Evolutionary conservation across 148 eudicot genomes (phyloP), one percentile per base, ranked within the genome.

Genomic region (Heliosperma pusillum): DNA sequence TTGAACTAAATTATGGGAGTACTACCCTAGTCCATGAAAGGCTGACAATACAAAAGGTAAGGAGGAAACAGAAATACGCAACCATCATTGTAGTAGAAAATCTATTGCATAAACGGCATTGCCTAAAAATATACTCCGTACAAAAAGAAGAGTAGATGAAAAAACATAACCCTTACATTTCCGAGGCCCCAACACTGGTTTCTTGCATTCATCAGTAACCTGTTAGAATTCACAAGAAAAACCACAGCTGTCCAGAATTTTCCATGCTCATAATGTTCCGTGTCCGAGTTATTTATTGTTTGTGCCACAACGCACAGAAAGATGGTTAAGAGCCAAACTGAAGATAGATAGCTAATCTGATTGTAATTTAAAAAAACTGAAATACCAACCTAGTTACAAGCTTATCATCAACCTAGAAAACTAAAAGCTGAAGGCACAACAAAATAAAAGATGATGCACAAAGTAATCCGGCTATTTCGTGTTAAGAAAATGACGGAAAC

Each of bases 81-180:
- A 42, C 45, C 5, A 42, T 42, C 45, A n/a, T n/a, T n/a, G n/a
- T n/a, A n/a, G n/a, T n/a, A 42, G 45, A 42, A 42, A 42, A 42
- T 42, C 5, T 42, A 42, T 42, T 42, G 45, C 45, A 42, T 42
- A 7, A 42, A 42, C 9, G 45, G 45, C 45, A 42, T 42, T 42
- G 45, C 45, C 1, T 42, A 42, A 42, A 0, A 42, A 10, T 42
- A 42, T n/a, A n/a, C n/a, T n/a, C n/a, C n/a, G n/a, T 42, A 42
- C 45, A 12, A 67, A 10, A 2, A 33, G 20, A 36, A 7, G 26
- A 27, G 13, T n/a, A 44, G 73, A 72, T 68, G 17, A 76, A 74
- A 56, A 73, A 68, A 70, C 25, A 80, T 84, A 74, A 89, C 90
- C 86, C 45, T 76, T 26, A 75, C 26, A 50, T 65, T 44, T 59